Base-by-base conservation (phyloP, 139 green algal species). In the Trebouxia sp. region DNA sequence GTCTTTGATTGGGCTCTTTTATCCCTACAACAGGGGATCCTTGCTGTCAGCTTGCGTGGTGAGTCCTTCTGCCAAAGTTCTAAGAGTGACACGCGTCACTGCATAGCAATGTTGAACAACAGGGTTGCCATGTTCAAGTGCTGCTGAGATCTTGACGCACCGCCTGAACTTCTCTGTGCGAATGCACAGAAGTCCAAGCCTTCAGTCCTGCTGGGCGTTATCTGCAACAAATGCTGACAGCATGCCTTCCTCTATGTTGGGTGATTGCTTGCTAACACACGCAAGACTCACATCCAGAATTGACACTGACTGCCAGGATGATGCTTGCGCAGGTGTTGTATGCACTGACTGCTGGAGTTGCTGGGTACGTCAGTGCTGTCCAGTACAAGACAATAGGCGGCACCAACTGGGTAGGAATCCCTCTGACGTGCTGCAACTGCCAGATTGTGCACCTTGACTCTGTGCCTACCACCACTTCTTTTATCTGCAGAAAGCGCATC, bases 21-120 rank as follows among this genome's bases (percentile, higher is more conserved):
- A 97, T 85, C 95, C 95, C n/a, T 97, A 98, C 90, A 97, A 97
- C 85, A 87, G 95, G 32, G 94, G 95, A 28, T 92, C 90, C 5
- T 88, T 98, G 85, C 89, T 97, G 42, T 93, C 91, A 43, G 85
- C 92, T 0, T 91, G 90, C 48, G 91, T 98, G n/a, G 88, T 87
- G n/a, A 0, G 69, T 92, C 84, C n/a, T n/a, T n/a, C n/a, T n/a
- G n/a, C n/a, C n/a, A n/a, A n/a, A n/a, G n/a, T n/a, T n/a, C n/a
- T n/a, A n/a, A n/a, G n/a, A n/a, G n/a, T n/a, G n/a, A n/a, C n/a
- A n/a, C n/a, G n/a, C n/a, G n/a, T n/a, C n/a, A n/a, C n/a, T n/a
- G n/a, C n/a, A n/a, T n/a, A n/a, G n/a, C n/a, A n/a, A n/a, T n/a
- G n/a, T n/a, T n/a, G n/a, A n/a, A n/a, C n/a, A n/a, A n/a, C n/a